A percentile compares a stretch with the other conserved stretches of the same genome.
Evolutionary conservation across 228 moss, liverwort and hornwort species (phyloP).

Genomic region (Sphagnum fallax): DNA sequence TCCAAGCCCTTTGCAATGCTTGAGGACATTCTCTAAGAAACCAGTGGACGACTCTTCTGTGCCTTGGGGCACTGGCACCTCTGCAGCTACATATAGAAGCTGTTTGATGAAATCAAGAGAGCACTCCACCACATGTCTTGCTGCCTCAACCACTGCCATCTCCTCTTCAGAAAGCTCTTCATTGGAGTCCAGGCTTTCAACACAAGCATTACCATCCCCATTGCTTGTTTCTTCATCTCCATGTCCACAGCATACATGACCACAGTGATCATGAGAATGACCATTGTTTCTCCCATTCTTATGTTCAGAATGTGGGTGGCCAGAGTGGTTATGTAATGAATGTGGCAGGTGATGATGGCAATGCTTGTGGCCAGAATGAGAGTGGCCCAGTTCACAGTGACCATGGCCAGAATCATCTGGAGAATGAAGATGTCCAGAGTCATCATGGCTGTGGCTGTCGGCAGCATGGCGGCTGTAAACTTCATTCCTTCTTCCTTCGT

Average conservation of each 20-base stretch:
- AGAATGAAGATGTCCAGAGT: no score
- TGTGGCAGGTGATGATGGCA: no score
- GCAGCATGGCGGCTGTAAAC: not conserved
- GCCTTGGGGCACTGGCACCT: conserved; percentile 27
- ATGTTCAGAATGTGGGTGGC: no score
- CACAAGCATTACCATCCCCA: conserved; percentile 25
- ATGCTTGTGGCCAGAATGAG: no score
- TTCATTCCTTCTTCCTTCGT: no score
- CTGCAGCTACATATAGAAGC: conserved; percentile 52
- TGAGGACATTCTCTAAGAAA: conserved; percentile 39
- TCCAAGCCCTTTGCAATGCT: conserved; percentile 35
- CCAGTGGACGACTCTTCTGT: conserved; percentile 36
- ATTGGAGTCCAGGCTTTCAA: conserved; percentile 42
- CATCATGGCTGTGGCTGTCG: not conserved
- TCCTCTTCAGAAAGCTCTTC: conserved; percentile 52
- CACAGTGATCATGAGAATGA: no score
- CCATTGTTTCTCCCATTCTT: conserved; percentile 2
- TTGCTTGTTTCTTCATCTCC: conserved; percentile 2
- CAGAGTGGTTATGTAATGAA: no score
- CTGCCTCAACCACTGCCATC: conserved; percentile 43
- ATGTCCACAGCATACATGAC: conserved; percentile 8
- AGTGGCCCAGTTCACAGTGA: no score
- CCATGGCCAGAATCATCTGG: conserved; percentile 8
- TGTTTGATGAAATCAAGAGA: conserved; percentile 42
- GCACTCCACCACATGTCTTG: conserved; percentile 32